phyloP scores from a whole-genome alignment of 352 stramenopile genomes.

The Phytophthora litchii region DNA sequence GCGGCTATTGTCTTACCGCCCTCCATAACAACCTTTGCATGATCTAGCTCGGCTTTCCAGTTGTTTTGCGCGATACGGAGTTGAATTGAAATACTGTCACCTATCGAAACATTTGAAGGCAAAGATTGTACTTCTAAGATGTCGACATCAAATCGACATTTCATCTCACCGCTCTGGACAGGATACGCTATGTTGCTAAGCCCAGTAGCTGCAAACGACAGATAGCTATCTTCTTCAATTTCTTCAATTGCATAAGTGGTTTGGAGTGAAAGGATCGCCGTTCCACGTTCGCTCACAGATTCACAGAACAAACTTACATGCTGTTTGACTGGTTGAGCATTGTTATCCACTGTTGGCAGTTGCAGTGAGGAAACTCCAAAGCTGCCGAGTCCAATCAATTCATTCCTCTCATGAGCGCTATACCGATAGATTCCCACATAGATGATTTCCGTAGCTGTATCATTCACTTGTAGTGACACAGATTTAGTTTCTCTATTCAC shows the following conservation, averaged over 20 bases:
- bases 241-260: neutral
- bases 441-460: slow-evolving; percentile 19
- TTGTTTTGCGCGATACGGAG: slow-evolving; percentile 26
- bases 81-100: slow-evolving; percentile 16
- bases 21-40: slow-evolving; percentile 1
- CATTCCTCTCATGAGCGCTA: slow-evolving; percentile 31
- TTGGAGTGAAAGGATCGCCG: slow-evolving; percentile 15
- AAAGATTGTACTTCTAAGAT: slow-evolving; percentile 15
- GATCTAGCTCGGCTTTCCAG: slow-evolving; percentile 22
- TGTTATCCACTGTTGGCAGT: neutral
- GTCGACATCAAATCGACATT: slow-evolving; percentile 28
- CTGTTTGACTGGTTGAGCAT: slow-evolving; percentile 5
- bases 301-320: slow-evolving; percentile 10
- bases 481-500: slow-evolving; percentile 5
- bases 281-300: slow-evolving; percentile 16
- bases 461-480: slow-evolving; percentile 20
- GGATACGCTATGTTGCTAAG: slow-evolving; percentile 24
- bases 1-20: neutral
- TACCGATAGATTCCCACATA: slow-evolving; percentile 30
- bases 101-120: slow-evolving; percentile 10
- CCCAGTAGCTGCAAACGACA: slow-evolving; percentile 21
- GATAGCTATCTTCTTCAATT: neutral
- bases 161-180: slow-evolving; percentile 17
- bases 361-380: slow-evolving; percentile 10
- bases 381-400: slow-evolving; percentile 23